Percentiles rank a stretch among this genome's conserved stretches.
Conservation (phyloP, 108 stramenopile genomes). For the Cyclotella atomus region DNA sequence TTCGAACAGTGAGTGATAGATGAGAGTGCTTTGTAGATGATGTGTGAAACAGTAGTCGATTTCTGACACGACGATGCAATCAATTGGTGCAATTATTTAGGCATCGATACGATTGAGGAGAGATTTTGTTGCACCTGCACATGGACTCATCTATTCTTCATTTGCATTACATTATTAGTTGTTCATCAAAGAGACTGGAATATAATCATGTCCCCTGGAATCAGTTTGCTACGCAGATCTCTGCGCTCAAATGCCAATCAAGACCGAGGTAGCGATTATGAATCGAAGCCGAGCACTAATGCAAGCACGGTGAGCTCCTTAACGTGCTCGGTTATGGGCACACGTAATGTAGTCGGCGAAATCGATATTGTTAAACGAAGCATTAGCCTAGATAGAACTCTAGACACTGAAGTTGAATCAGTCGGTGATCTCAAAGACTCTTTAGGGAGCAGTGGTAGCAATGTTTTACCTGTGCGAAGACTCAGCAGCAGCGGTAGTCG, state of each 20-base stretch:
- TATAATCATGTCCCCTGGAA: not conserved
- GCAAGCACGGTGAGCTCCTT: constrained; percentile 4
- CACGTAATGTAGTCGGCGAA: not conserved
- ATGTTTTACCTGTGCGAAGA: not conserved
- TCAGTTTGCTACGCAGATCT: constrained; percentile 1
- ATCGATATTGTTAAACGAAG: not conserved
- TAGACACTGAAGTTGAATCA: constrained; percentile 1
- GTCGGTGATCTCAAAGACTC: not conserved
- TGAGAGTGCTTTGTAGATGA: no score
- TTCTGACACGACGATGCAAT: no score
- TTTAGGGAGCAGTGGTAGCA: not conserved
- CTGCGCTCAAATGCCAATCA: not conserved
- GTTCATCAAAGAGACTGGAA: not conserved
- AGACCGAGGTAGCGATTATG: not conserved
- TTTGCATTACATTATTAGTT: no score
- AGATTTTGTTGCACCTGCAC: no score
- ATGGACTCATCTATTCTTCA: no score
- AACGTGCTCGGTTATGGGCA: not conserved
- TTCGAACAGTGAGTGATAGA: no score
- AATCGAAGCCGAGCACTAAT: constrained; percentile 5
- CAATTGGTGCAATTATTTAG: no score
- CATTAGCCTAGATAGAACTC: not conserved
- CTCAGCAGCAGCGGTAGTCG: not conserved
- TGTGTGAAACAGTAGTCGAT: no score
- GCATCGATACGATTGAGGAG: no score